Evolutionary conservation across 306 rosid genomes (phyloP).

Genomic region (Inga laurina): DNA sequence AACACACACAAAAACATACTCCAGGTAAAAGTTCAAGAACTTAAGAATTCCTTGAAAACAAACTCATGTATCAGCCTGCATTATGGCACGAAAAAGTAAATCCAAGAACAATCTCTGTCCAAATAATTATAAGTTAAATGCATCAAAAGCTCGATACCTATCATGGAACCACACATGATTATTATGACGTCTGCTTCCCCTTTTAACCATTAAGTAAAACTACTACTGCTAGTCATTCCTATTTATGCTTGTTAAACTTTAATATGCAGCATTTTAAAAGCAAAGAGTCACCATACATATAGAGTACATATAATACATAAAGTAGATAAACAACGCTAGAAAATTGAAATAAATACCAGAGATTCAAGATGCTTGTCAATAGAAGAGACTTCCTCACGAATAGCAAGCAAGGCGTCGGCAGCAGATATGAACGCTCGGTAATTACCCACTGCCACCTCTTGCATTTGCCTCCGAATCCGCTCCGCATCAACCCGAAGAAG

Average conservation of each 20-base stretch:
- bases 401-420: constrained; percentile 83
- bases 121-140: not conserved
- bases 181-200: not conserved
- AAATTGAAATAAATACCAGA: constrained; percentile 9
- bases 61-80: not conserved
- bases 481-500: constrained; percentile 98
- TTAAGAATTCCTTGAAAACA: not conserved
- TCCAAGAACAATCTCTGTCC: not conserved
- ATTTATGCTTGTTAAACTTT: no score
- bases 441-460: constrained; percentile 92
- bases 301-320: not conserved
- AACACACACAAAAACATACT: not conserved
- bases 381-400: constrained; percentile 69
- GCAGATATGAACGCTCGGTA: constrained; percentile 92
- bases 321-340: not conserved
- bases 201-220: not conserved
- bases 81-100: not conserved
- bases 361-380: constrained; percentile 27
- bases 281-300: not conserved
- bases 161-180: not conserved
- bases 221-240: not conserved
- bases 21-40: not conserved
- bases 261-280: not conserved
- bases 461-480: constrained; percentile 97
- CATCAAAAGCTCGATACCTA: constrained; percentile 15